phyloP scores from a whole-genome alignment of 176 grass and related monocot species.

The Ensete ventricosum region DNA sequence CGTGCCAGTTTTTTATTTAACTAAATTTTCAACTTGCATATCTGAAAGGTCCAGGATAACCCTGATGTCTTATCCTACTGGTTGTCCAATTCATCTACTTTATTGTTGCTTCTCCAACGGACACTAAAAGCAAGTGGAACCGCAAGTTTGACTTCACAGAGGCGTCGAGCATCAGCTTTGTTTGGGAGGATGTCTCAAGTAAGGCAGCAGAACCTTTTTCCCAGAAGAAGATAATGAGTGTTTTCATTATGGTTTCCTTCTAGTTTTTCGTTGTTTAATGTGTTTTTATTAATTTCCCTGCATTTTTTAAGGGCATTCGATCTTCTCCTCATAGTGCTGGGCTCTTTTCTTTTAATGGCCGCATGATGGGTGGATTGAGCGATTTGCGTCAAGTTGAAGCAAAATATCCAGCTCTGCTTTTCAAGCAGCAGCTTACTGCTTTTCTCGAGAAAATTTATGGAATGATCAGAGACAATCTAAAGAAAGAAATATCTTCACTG shows the following conservation, averaged over 20 bases:
- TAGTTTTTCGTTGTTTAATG: background rate
- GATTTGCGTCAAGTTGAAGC: constrained; percentile 65
- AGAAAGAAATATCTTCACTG: constrained; percentile 70
- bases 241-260: background rate
- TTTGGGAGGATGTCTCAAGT: constrained; percentile 58
- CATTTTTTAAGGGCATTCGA: constrained; percentile 28
- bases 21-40: background rate
- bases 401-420: constrained; percentile 80
- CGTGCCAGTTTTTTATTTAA: constrained; percentile 15
- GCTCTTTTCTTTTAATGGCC: constrained; percentile 46
- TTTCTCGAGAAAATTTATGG: constrained; percentile 82
- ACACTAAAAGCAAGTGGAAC: constrained; percentile 41
- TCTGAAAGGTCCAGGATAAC: constrained; percentile 17
- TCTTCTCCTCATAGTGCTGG: constrained; percentile 47
- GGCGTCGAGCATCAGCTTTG: constrained; percentile 46
- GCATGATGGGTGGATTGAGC: constrained; percentile 34
- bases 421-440: constrained; percentile 83
- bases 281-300: background rate
- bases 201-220: constrained; percentile 9
- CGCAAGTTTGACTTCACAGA: constrained; percentile 49
- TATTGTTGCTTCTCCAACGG: constrained; percentile 24
- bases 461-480: constrained; percentile 72
- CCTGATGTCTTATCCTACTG: constrained; percentile 12
- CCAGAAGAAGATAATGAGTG: background rate
- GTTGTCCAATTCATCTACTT: constrained; percentile 27